These are phyloP conservation scores for Penicillium pancosmium DNA, from an alignment of 495 filamentous ascomycete genomes.

Conservation along the genomic window DNA sequence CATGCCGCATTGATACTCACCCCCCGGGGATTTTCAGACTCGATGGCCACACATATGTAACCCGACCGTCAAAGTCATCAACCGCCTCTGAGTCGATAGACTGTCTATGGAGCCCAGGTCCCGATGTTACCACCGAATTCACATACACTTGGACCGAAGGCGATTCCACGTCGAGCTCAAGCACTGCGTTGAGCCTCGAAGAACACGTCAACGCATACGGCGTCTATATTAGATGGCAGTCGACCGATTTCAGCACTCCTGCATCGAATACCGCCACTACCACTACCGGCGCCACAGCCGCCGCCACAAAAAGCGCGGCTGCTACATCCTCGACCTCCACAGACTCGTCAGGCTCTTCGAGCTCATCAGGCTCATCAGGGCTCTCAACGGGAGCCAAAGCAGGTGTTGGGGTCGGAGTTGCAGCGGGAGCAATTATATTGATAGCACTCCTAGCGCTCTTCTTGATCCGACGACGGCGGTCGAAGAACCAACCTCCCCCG, in stretches of 20 bases:
- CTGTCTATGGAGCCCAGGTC: not conserved
- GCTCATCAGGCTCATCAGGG: not conserved
- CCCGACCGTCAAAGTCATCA: not conserved
- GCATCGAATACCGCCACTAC: constrained; percentile 1
- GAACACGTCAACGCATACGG: constrained; percentile 6
- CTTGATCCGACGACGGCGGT: not conserved
- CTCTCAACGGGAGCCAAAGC: constrained; percentile 3
- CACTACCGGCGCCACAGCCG: not conserved
- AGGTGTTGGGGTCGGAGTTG: constrained; percentile 7
- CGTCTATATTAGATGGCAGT: constrained; percentile 7
- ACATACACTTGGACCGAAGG: not conserved
- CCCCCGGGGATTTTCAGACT: not conserved
- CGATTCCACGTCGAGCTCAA: not conserved
- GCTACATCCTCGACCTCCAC: not conserved
- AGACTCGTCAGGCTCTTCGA: constrained; percentile 1
- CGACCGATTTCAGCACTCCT: not conserved
- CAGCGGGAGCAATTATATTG: not conserved
- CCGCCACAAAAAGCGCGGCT: not conserved
- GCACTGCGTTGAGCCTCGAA: not conserved
- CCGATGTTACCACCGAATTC: not conserved
- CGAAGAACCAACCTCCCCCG: not conserved
- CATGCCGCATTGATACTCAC: not conserved
- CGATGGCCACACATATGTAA: not conserved
- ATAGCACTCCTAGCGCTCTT: not conserved
- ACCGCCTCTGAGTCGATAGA: not conserved